A percentile compares a stretch with the other conserved stretches of the same genome.
phyloP scores from a whole-genome alignment of 2,329 filamentous ascomycete genomes.

The Cordyceps farinosa region DNA sequence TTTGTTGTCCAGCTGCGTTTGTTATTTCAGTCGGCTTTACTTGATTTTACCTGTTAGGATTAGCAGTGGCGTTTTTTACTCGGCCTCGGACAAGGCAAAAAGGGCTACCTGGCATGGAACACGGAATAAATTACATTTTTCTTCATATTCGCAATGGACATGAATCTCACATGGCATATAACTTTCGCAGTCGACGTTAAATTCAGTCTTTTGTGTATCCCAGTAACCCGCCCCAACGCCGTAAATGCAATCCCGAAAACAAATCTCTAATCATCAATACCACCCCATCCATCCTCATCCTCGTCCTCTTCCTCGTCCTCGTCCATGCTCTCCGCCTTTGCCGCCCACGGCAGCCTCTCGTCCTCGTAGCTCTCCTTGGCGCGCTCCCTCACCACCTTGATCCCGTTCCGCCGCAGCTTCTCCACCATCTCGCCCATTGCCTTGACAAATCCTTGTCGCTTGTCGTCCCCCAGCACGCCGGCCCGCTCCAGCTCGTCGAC shows the following conservation, averaged over 20 bases:
- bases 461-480: conserved; percentile 46
- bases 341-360: conserved; percentile 65
- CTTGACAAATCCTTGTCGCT: conserved; percentile 48
- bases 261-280: conserved; percentile 57
- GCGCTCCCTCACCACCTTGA: conserved; percentile 68
- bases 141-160: too few species aligned
- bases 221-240: conserved; percentile 14
- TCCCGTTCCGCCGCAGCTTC: conserved; percentile 54
- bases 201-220: background rate
- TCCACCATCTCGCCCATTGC: conserved; percentile 53
- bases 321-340: conserved; percentile 32
- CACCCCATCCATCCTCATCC: conserved; percentile 60
- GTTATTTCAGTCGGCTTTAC: background rate
- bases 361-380: conserved; percentile 70
- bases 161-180: too few species aligned
- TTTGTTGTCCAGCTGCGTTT: background rate
- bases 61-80: conserved; percentile 13
- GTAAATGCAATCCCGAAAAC: background rate
- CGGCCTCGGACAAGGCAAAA: conserved; percentile 3
- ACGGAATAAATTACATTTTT: background rate
- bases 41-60: background rate
- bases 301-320: conserved; percentile 34
- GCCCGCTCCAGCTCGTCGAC: conserved; percentile 81
- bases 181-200: background rate
- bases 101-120: background rate